These are phyloP conservation scores for Botrytis porri DNA, from an alignment of 2,329 filamentous ascomycete species.

Conservation along the genomic window DNA sequence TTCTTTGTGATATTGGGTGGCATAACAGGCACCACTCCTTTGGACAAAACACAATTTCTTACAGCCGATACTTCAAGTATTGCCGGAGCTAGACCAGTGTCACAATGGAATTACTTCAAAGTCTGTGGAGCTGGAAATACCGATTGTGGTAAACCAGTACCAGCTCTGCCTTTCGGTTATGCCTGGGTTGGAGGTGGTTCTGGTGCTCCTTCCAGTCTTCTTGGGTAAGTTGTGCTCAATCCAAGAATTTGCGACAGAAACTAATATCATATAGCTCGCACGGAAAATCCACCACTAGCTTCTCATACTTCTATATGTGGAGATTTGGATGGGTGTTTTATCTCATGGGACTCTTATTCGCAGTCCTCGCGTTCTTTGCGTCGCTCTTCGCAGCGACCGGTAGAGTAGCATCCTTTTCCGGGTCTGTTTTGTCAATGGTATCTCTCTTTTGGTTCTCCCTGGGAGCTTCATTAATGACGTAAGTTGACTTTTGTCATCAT, in stretches of 20 bases:
- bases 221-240: conserved; percentile 44
- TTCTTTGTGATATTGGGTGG: conserved; percentile 66
- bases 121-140: conserved; percentile 65
- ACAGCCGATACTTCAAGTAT: conserved; percentile 73
- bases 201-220: conserved; percentile 53
- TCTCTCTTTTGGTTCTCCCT: conserved; percentile 69
- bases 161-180: conserved; percentile 69
- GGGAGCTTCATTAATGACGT: conserved; percentile 74
- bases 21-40: conserved; percentile 50
- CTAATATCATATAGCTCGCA: conserved; percentile 45
- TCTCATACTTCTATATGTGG: conserved; percentile 75
- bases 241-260: not conserved
- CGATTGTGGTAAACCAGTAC: conserved; percentile 61
- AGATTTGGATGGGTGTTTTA: conserved; percentile 92
- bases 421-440: conserved; percentile 49
- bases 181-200: conserved; percentile 58
- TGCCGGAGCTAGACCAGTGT: conserved; percentile 58
- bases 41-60: conserved; percentile 82
- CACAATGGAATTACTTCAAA: conserved; percentile 91
- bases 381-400: conserved; percentile 69
- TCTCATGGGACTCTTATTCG: conserved; percentile 80
- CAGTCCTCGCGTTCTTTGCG: conserved; percentile 62
- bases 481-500: conserved; percentile 38
- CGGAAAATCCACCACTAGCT: conserved; percentile 53
- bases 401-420: conserved; percentile 68